Percentiles rank a stretch among this genome's conserved stretches.
Conservation (phyloP, 495 filamentous ascomycete species). For the Cetradonia linearis region DNA sequence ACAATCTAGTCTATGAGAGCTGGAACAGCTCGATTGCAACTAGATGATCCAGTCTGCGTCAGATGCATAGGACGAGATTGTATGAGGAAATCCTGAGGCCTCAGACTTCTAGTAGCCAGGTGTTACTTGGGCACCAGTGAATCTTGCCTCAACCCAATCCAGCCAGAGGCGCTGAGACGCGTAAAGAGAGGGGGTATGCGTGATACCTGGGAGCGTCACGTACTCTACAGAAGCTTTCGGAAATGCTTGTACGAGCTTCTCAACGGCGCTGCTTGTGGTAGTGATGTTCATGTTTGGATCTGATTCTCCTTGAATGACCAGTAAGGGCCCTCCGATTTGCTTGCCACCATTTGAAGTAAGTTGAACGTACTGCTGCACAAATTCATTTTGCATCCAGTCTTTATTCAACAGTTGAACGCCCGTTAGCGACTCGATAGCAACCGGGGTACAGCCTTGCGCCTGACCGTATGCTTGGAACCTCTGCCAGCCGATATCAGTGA, state of each 20-base stretch:
- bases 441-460: slow-evolving; percentile 22
- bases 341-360: slow-evolving; percentile 22
- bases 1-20: no score
- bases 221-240: background rate
- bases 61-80: no score
- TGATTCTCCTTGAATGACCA: slow-evolving; percentile 33
- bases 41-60: no score
- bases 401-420: background rate
- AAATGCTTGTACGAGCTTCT: background rate
- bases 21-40: no score
- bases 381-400: slow-evolving; percentile 17
- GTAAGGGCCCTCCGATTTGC: slow-evolving; percentile 32
- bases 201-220: background rate
- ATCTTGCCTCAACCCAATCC: slow-evolving; percentile 3
- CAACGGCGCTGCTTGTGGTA: background rate
- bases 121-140: background rate
- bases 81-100: no score
- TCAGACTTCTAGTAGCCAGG: no score
- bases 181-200: background rate
- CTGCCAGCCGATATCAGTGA: slow-evolving; percentile 27
- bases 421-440: slow-evolving; percentile 15
- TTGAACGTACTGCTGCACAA: slow-evolving; percentile 18
- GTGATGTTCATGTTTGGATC: slow-evolving; percentile 15
- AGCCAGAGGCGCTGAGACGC: background rate
- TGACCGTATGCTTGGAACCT: slow-evolving; percentile 21